phyloP scores from a whole-genome alignment of 805 yeast species.

The Teunomyces barrocoloradensis region DNA sequence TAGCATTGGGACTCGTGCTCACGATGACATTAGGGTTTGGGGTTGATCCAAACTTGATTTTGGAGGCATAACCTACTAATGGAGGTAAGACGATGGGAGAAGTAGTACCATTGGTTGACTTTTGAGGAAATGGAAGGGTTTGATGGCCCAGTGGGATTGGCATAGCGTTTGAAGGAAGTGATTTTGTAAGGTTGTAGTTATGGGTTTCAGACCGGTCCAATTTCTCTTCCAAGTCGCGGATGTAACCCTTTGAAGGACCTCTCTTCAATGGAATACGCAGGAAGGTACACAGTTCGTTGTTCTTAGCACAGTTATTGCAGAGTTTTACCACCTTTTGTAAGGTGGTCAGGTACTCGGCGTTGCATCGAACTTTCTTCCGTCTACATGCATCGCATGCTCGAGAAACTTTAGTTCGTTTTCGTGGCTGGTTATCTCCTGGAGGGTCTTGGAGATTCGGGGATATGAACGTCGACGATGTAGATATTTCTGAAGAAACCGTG shows the following conservation, averaged over 20 bases:
- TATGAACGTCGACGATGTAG: not conserved
- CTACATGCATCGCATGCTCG: slow-evolving; percentile 83
- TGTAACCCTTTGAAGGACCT: slow-evolving; percentile 76
- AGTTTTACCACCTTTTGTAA: slow-evolving; percentile 47
- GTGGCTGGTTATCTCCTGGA: slow-evolving; percentile 21
- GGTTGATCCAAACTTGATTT: slow-evolving; percentile 4
- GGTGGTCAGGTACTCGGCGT: slow-evolving; percentile 50
- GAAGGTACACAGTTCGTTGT: slow-evolving; percentile 61
- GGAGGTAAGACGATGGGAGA: slow-evolving; percentile 33
- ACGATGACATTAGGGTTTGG: slow-evolving; percentile 2
- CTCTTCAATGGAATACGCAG: slow-evolving; percentile 71
- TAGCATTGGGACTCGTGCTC: slow-evolving; percentile 5
- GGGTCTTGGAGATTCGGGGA: not conserved
- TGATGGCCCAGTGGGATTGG: slow-evolving; percentile 6
- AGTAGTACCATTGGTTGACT: slow-evolving; percentile 7
- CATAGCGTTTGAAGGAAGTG: not conserved
- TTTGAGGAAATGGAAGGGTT: slow-evolving; percentile 12
- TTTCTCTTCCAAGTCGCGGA: slow-evolving; percentile 42
- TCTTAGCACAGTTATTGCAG: slow-evolving; percentile 64
- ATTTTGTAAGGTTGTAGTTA: slow-evolving; percentile 3
- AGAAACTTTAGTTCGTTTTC: slow-evolving; percentile 70
- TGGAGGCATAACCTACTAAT: slow-evolving; percentile 16
- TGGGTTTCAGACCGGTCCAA: slow-evolving; percentile 18
- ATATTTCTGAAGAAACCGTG: not conserved
- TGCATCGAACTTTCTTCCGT: slow-evolving; percentile 68